Conservation (phyloP, 1,284 basidiomycete genomes). For the Trichosporon ovoides region DNA sequence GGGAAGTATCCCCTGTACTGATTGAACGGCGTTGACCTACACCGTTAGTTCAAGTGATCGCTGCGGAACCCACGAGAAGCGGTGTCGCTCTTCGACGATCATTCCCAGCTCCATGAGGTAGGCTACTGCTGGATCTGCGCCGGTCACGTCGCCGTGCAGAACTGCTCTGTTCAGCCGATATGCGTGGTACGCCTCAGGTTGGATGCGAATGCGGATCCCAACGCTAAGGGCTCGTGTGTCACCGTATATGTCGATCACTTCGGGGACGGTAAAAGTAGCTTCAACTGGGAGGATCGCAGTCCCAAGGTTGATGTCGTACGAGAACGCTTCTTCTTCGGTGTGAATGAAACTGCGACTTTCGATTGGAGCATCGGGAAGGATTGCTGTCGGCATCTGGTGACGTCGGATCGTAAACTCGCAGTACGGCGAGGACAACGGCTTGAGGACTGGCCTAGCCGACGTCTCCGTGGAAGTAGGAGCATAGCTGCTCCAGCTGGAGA, state of each 20-base stretch:
- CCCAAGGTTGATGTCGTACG: not conserved
- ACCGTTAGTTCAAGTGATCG: not conserved
- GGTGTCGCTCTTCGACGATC: constrained; percentile 44
- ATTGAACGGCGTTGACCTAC: constrained; percentile 27
- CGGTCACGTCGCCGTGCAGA: not conserved
- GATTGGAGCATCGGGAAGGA: constrained; percentile 10
- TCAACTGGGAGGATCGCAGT: constrained; percentile 16
- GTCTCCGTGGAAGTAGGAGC: no score
- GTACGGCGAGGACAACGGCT: constrained; percentile 12
- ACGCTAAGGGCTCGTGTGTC: constrained; percentile 32
- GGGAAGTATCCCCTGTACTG: constrained; percentile 29
- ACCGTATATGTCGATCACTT: constrained; percentile 44
- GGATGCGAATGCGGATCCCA: constrained; percentile 33
- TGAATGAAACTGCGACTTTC: constrained; percentile 30
- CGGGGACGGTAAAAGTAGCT: constrained; percentile 40
- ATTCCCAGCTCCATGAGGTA: constrained; percentile 40
- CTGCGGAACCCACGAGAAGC: constrained; percentile 29
- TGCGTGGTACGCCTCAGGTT: not conserved
- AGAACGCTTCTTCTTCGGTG: not conserved
- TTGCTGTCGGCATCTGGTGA: constrained; percentile 31
- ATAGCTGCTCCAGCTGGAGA: constrained; percentile 31
- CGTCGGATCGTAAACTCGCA: constrained; percentile 30
- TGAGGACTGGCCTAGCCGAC: not conserved
- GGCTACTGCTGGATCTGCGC: not conserved
- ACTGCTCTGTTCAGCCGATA: not conserved